phyloP scores from a whole-genome alignment of 305 asterid genomes.

The Fraxinus ornus region DNA sequence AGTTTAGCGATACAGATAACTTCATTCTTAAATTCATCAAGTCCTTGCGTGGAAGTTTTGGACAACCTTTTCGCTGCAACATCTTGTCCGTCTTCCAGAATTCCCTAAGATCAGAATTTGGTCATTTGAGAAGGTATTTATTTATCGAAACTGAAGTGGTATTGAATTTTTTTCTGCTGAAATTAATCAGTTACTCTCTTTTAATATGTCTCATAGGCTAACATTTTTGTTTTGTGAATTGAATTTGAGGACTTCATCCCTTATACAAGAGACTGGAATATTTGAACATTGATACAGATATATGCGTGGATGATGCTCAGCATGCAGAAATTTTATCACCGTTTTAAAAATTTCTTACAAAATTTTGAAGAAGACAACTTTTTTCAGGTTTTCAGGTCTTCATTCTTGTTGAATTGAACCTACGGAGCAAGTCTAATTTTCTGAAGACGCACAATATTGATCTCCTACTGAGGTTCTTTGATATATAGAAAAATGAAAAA shows the following conservation, averaged over 20 bases:
- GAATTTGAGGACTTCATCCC: neutral
- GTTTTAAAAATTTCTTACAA: neutral
- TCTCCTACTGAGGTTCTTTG: too few species aligned
- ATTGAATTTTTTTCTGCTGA: neutral
- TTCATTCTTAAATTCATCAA: slow-evolving; percentile 36
- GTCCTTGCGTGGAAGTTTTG: slow-evolving; percentile 30
- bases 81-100: slow-evolving; percentile 29
- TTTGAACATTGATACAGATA: neutral
- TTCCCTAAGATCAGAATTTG: slow-evolving; percentile 17
- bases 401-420: neutral
- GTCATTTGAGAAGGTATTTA: neutral
- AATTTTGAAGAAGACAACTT: neutral
- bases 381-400: neutral
- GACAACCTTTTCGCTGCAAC: slow-evolving; percentile 35
- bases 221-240: neutral
- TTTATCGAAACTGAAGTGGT: neutral
- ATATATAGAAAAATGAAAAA: too few species aligned
- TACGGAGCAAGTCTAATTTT: neutral
- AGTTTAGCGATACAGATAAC: too few species aligned
- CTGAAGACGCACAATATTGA: too few species aligned
- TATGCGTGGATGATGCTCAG: neutral
- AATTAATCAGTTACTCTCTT: too few species aligned
- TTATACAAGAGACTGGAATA: neutral
- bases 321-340: neutral
- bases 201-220: neutral